These are phyloP conservation scores for Candida orba DNA, from an alignment of 805 yeast species.

Conservation along the genomic window DNA sequence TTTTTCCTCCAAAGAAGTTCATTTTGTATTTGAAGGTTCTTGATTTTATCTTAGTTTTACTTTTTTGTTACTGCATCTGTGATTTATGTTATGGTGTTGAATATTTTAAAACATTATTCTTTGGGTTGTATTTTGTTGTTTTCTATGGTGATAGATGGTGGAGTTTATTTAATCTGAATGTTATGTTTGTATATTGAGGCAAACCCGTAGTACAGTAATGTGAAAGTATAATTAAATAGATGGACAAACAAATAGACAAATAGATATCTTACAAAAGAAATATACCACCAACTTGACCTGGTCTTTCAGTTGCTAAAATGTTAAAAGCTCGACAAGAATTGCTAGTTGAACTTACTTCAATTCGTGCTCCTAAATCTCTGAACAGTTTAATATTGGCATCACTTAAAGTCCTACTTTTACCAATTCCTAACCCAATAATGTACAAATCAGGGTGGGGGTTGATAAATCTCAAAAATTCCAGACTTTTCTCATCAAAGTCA, in stretches of 20 bases:
- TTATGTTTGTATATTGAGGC: too few relatives aligned
- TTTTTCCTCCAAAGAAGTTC: too few relatives aligned
- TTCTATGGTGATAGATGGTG: too few relatives aligned
- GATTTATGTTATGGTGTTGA: not conserved
- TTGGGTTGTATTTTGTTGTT: too few relatives aligned
- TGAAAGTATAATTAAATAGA: too few relatives aligned
- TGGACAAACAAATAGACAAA: not conserved
- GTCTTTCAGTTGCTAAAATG: slow-evolving; percentile 72
- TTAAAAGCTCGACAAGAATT: slow-evolving; percentile 68
- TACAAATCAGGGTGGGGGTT: slow-evolving; percentile 76
- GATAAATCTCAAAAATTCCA: slow-evolving; percentile 44
- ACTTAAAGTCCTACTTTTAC: slow-evolving; percentile 52
- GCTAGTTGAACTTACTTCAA: slow-evolving; percentile 59
- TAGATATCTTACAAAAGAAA: slow-evolving; percentile 50
- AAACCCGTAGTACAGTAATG: too few relatives aligned
- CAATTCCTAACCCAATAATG: slow-evolving; percentile 60
- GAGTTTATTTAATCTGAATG: too few relatives aligned
- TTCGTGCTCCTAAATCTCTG: slow-evolving; percentile 55
- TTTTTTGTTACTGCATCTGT: not conserved
- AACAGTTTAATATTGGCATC: slow-evolving; percentile 45
- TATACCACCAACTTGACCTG: slow-evolving; percentile 64
- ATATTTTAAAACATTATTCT: not conserved
- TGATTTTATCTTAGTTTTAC: too few relatives aligned
- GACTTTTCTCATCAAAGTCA: slow-evolving; percentile 38
- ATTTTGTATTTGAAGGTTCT: too few relatives aligned